phyloP scores from a whole-genome alignment of 192 early-diverging fungal genomes.

The Backusella parvicylindrica region DNA sequence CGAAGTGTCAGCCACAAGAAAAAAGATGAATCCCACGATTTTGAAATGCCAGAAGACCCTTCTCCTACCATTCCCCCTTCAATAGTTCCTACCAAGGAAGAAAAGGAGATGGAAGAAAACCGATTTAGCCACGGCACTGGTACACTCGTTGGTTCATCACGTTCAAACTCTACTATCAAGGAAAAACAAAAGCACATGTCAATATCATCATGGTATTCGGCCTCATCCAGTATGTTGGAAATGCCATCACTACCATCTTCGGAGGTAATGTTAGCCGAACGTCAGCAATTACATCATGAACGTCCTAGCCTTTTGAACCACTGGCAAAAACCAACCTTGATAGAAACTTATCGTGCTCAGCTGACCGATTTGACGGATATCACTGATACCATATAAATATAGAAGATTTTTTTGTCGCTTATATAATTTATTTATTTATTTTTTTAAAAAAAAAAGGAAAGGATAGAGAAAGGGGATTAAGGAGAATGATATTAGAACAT shows the following conservation, averaged over 20 bases:
- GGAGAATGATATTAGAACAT: background rate
- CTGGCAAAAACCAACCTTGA: background rate
- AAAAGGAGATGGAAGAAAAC: background rate
- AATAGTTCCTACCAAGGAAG: background rate
- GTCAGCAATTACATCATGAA: constrained; percentile 2
- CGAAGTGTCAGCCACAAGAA: background rate
- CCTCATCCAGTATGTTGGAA: background rate
- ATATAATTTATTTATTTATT: background rate
- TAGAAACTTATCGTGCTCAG: constrained; percentile 8
- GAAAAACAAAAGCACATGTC: background rate
- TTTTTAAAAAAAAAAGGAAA: background rate
- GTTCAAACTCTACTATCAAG: background rate
- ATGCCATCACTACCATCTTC: background rate
- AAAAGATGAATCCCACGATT: background rate
- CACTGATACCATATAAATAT: background rate
- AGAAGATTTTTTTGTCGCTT: background rate
- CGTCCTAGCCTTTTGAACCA: background rate
- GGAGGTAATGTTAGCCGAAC: background rate
- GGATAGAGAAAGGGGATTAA: background rate
- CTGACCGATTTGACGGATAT: background rate
- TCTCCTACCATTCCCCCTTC: background rate
- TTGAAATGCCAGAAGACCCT: background rate
- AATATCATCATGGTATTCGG: background rate
- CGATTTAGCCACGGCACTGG: background rate
- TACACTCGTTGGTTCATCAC: background rate